Evolutionary conservation across 352 stramenopile genomes (phyloP).

Genomic region (Globisporangium nodosum): DNA sequence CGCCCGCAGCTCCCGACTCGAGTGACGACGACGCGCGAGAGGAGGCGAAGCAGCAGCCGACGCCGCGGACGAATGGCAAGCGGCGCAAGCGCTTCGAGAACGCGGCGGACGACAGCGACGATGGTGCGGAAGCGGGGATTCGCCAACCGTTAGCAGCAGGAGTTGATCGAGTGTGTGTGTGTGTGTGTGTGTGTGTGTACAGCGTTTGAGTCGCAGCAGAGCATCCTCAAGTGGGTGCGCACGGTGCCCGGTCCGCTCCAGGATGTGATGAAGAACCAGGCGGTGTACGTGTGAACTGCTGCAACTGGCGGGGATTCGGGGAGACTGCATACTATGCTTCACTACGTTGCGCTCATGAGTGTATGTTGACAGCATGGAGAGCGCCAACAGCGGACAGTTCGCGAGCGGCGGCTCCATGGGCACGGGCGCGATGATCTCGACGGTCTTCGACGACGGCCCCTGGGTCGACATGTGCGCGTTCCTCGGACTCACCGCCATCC

Average conservation of each 20-base stretch:
- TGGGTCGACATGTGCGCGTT: conserved; percentile 81
- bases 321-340: too few relatives aligned
- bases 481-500: conserved; percentile 34
- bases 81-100: conserved; percentile 6
- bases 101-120: background rate
- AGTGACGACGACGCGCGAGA: background rate
- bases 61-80: background rate
- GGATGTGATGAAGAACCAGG: conserved; percentile 71
- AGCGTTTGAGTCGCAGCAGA: conserved; percentile 57
- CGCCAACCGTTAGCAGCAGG: background rate
- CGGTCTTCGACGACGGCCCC: conserved; percentile 70
- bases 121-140: background rate
- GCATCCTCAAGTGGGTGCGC: conserved; percentile 75
- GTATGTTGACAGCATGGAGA: conserved; percentile 28
- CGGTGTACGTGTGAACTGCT: background rate
- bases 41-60: background rate
- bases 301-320: background rate
- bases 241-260: conserved; percentile 63
- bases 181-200: background rate
- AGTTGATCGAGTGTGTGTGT: background rate
- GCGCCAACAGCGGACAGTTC: conserved; percentile 27
- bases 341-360: background rate
- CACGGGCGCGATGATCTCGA: conserved; percentile 41
- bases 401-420: conserved; percentile 37
- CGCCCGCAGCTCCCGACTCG: background rate